Evolutionary conservation across 108 stramenopile species (phyloP).

Genomic region (Skeletonema costatum): DNA sequence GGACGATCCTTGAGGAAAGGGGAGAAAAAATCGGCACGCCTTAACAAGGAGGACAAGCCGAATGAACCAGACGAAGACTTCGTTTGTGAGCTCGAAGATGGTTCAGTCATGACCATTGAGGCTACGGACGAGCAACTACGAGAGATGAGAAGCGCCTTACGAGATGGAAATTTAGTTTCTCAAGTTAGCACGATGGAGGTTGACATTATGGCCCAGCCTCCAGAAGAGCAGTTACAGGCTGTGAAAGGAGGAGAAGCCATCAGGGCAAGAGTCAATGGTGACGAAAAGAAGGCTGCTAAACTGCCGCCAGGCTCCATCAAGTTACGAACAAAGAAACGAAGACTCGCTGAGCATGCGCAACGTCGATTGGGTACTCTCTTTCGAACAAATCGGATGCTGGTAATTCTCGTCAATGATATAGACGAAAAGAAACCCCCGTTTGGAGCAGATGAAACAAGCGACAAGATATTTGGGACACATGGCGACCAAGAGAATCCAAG

Average conservation of each 20-base stretch:
- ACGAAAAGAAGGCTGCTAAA: neutral
- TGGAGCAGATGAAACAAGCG: slow-evolving; percentile 3
- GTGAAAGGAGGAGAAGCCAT: neutral
- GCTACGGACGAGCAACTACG: slow-evolving; percentile 2
- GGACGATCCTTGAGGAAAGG: neutral
- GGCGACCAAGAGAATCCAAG: slow-evolving; percentile 11
- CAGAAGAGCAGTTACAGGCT: too few species aligned
- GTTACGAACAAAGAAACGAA: neutral
- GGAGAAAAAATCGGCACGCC: neutral
- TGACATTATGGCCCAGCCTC: neutral
- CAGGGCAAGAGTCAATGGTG: neutral
- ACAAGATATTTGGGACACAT: slow-evolving; percentile 26
- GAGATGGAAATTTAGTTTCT: neutral
- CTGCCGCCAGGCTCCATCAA: slow-evolving; percentile 11
- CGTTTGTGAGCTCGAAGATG: slow-evolving; percentile 18
- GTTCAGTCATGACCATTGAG: slow-evolving; percentile 3
- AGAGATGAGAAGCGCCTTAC: slow-evolving; percentile 6
- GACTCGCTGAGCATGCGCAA: neutral
- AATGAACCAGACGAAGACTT: slow-evolving; percentile 10
- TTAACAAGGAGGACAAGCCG: neutral
- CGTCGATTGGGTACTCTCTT: slow-evolving; percentile 1
- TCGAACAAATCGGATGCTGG: slow-evolving; percentile 9
- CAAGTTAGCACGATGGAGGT: neutral
- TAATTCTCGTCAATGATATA: slow-evolving; percentile 14
- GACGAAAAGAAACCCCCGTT: neutral